Evolutionary conservation across 192 early-diverging fungal genomes (phyloP).

Genomic region (Mortierella alpina): DNA sequence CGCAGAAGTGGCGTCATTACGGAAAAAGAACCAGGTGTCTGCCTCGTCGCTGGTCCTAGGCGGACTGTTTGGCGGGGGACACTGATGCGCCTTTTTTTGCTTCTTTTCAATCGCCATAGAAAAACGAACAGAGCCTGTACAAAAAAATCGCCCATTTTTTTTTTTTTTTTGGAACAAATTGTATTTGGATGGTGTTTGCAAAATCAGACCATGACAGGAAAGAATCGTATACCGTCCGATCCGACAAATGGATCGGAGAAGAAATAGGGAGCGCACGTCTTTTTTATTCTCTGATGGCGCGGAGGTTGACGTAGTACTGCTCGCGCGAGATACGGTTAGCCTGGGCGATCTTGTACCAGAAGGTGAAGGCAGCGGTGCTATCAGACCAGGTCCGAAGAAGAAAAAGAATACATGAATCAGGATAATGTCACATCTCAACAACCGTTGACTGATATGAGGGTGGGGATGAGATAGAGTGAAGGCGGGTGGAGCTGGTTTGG

Average conservation of each 20-base stretch:
- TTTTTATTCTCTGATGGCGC: conserved; percentile 36
- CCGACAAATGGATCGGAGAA: too few relatives aligned
- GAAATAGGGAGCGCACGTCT: too few relatives aligned
- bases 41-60: conserved; percentile 37
- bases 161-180: too few relatives aligned
- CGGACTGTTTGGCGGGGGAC: conserved; percentile 41
- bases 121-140: too few relatives aligned
- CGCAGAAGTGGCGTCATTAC: conserved; percentile 45
- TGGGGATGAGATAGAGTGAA: background rate
- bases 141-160: too few relatives aligned
- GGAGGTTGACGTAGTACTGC: conserved; percentile 26
- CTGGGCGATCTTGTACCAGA: conserved; percentile 35
- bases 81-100: background rate
- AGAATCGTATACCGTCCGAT: too few relatives aligned
- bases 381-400: background rate
- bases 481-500: too few relatives aligned
- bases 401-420: background rate
- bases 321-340: conserved; percentile 17
- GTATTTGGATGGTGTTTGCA: too few relatives aligned
- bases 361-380: conserved; percentile 40
- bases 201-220: too few relatives aligned
- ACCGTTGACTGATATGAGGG: background rate
- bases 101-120: background rate
- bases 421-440: background rate
- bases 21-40: conserved; percentile 42